Evolutionary conservation across 768 basidiomycete species (phyloP).

Genomic region (Auricularia sp.): DNA sequence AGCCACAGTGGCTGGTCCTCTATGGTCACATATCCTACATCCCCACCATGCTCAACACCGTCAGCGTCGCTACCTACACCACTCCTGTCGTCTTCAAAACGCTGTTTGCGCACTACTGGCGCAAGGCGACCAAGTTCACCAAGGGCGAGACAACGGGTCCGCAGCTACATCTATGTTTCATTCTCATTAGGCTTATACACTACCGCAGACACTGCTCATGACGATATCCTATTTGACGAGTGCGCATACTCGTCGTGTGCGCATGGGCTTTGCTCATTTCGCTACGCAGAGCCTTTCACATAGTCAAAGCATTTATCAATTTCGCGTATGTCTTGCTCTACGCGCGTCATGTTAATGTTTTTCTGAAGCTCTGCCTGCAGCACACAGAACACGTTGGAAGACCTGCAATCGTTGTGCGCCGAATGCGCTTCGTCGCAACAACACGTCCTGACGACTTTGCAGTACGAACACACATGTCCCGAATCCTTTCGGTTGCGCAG

Average conservation of each 20-base stretch:
- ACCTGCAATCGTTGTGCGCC: constrained; percentile 54
- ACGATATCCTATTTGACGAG: constrained; percentile 65
- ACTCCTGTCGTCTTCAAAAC: not conserved
- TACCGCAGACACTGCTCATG: constrained; percentile 34
- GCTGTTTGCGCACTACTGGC: constrained; percentile 10
- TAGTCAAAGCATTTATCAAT: constrained; percentile 64
- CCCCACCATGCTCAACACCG: not conserved
- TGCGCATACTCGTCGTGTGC: constrained; percentile 19
- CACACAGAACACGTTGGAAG: constrained; percentile 58
- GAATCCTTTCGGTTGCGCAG: constrained; percentile 74
- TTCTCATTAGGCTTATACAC: not conserved
- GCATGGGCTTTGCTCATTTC: not conserved
- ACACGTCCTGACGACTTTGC: not conserved
- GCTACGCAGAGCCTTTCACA: constrained; percentile 47
- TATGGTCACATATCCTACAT: not conserved
- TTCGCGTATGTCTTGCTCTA: constrained; percentile 20
- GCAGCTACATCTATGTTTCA: not conserved
- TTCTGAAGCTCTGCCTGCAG: constrained; percentile 11
- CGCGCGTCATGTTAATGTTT: not conserved
- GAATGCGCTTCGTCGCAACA: not conserved
- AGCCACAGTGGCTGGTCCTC: too few relatives aligned
- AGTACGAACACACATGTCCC: constrained; percentile 74
- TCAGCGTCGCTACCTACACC: not conserved
- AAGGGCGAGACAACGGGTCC: not conserved
- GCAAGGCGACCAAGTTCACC: not conserved